Conservation (phyloP, 495 filamentous ascomycete species). For the Penicillium diatomitis region DNA sequence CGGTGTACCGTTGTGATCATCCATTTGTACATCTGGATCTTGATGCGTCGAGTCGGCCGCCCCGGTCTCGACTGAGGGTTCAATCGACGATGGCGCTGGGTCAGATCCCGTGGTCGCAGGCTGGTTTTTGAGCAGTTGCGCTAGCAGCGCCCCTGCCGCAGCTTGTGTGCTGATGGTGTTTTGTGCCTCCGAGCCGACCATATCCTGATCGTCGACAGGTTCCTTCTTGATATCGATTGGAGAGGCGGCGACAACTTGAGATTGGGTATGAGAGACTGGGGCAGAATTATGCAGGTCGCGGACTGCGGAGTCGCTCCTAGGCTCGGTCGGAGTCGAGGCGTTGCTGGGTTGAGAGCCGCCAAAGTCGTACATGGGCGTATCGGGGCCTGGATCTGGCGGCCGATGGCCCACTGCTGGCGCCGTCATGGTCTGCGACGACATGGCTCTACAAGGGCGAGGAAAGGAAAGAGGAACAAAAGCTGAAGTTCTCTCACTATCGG, state of each 20-base stretch:
- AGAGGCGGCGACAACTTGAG: slow-evolving; percentile 22
- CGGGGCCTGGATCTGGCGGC: slow-evolving; percentile 37
- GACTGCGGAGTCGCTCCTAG: slow-evolving; percentile 40
- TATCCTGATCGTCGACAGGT: slow-evolving; percentile 10
- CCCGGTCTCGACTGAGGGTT: not conserved
- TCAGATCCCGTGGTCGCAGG: slow-evolving; percentile 15
- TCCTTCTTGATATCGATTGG: slow-evolving; percentile 32
- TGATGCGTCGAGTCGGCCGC: not conserved
- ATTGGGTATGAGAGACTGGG: slow-evolving; percentile 16
- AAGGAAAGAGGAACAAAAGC: slow-evolving; percentile 21
- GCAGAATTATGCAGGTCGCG: slow-evolving; percentile 38
- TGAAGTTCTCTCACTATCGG: slow-evolving; percentile 20
- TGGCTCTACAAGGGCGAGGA: slow-evolving; percentile 29
- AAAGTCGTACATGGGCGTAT: slow-evolving; percentile 36
- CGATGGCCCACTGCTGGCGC: slow-evolving; percentile 45
- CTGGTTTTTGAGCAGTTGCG: slow-evolving; percentile 36
- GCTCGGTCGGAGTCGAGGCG: slow-evolving; percentile 21
- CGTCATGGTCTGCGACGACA: slow-evolving; percentile 51
- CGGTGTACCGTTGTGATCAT: slow-evolving; percentile 8
- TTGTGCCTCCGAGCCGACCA: slow-evolving; percentile 6
- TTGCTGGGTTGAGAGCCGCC: slow-evolving; percentile 22
- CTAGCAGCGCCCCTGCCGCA: slow-evolving; percentile 37
- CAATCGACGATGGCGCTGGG: slow-evolving; percentile 5
- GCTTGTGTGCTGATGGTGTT: slow-evolving; percentile 25
- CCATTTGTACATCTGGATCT: slow-evolving; percentile 14